Base-by-base conservation (phyloP, 1,139 yeast genomes). In the Hemisphaericaspora xylofermentans region DNA sequence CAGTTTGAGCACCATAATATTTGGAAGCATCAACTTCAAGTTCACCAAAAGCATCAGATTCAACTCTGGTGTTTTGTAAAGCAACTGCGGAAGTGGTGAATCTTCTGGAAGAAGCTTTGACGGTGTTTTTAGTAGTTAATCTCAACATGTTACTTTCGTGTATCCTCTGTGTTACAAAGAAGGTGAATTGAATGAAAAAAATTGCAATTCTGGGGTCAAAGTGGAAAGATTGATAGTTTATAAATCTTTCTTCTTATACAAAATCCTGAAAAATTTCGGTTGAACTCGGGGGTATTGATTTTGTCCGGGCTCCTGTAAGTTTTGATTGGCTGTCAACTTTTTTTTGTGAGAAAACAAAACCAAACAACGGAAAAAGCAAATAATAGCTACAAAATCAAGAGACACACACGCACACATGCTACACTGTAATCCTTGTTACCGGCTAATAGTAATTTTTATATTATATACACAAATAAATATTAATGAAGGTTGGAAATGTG, bases 1-100 rank as follows among this genome's bases (percentile, higher is more conserved):
- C 97, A 46, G 98, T 93, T 71, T 93, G 98, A 33, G 98, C 98
- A 47, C 98, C 98, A 88, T 96, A 91, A 74, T 91, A 91, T 62
- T 81, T 83, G 59, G 85, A 76, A 46, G 78, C 70, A 44, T 89
- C 95, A 40, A 91, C 98, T 60, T 87, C 87, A 57, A 93, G 85
- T 60, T 88, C 96, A 54, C 98, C 98, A 60, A 93, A 93, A 40
- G 98, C 97, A 67, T 93, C 98, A 44, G 89, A 78, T 66, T 93
- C 98, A 45, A 78, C 78, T 73, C 98, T 83, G 45, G 71, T 63
- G 45, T 59, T 53, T 40, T 57, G 51, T 43, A 60, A 50, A 36
- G 58, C 49, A 32, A 58, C 45, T 7, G 61, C 43, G 10, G 66
- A 49, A 26, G 63, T 44, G 21, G 68, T 52, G 47, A 69, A 60